A percentile compares a stretch with the other conserved stretches of the same genome.
phyloP scores from a whole-genome alignment of 2,329 filamentous ascomycete species.

The Fusarium musae region DNA sequence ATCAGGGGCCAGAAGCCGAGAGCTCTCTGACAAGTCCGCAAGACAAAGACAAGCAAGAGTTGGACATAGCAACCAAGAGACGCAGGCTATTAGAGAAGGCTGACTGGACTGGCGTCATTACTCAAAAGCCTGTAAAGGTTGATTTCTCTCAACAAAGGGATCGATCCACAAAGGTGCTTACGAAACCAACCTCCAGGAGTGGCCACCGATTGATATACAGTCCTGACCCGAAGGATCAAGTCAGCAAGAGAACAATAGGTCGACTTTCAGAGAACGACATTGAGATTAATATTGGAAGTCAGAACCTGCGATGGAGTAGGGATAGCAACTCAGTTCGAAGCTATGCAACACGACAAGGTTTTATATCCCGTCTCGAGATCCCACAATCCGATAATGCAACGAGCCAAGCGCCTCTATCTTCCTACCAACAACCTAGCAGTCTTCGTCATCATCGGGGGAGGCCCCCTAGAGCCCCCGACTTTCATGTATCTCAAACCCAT shows the following conservation, averaged over 20 bases:
- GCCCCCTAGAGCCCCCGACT: background rate
- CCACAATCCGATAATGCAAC: background rate
- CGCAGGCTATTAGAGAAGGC: conserved; percentile 41
- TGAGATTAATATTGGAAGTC: conserved; percentile 45
- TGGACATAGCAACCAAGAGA: conserved; percentile 40
- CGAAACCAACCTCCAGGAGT: background rate
- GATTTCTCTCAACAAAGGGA: conserved; percentile 32
- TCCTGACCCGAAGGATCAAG: background rate
- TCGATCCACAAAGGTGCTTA: background rate
- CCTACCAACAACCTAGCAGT: background rate
- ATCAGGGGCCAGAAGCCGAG: background rate
- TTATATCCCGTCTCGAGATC: background rate
- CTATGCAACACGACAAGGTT: background rate
- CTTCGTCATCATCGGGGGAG: background rate
- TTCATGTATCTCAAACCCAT: no score
- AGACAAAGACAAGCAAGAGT: background rate
- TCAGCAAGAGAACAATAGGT: background rate
- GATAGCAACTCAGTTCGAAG: conserved; percentile 44
- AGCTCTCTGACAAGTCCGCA: background rate
- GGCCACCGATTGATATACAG: background rate
- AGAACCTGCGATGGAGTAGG: conserved; percentile 46
- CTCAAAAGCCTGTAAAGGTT: conserved; percentile 46
- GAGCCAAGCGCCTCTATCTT: background rate
- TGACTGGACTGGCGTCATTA: conserved; percentile 48
- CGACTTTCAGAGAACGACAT: conserved; percentile 19